Conservation (phyloP, 2,329 filamentous ascomycete genomes). For the Stenocarpella maydis region DNA sequence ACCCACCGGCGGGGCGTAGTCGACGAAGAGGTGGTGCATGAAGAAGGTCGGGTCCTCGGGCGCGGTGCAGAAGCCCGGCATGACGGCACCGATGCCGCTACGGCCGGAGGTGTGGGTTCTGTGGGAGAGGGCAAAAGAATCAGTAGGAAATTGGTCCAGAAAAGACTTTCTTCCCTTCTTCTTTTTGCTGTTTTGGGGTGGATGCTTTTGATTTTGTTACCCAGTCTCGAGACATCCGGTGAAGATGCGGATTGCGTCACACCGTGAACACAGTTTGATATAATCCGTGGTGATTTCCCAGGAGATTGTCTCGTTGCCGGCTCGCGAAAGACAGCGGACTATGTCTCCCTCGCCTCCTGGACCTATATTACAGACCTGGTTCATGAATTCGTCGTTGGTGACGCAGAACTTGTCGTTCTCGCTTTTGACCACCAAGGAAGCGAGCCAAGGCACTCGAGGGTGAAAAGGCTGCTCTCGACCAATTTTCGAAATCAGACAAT, state of each 20-base stretch:
- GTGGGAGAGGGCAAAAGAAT: neutral
- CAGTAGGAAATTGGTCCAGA: neutral
- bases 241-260: neutral
- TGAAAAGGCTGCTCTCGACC: constrained; percentile 19
- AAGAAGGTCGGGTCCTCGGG: constrained; percentile 24
- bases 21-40: constrained; percentile 28
- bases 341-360: constrained; percentile 8
- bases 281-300: neutral
- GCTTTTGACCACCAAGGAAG: neutral
- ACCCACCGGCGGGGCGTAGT: constrained; percentile 18
- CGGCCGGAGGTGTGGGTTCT: constrained; percentile 26
- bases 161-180: no score
- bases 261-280: neutral
- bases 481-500: neutral
- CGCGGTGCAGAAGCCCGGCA: constrained; percentile 12
- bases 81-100: constrained; percentile 27
- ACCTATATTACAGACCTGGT: constrained; percentile 20
- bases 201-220: neutral
- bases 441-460: constrained; percentile 11
- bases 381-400: constrained; percentile 15
- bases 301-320: constrained; percentile 2
- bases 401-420: constrained; percentile 10
- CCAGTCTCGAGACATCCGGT: neutral
- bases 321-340: constrained; percentile 20
- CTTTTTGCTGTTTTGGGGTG: neutral